Evolutionary conservation across 306 rosid genomes (phyloP), one percentile per base, ranked within the genome.

Genomic region (Fagus sylvatica): DNA sequence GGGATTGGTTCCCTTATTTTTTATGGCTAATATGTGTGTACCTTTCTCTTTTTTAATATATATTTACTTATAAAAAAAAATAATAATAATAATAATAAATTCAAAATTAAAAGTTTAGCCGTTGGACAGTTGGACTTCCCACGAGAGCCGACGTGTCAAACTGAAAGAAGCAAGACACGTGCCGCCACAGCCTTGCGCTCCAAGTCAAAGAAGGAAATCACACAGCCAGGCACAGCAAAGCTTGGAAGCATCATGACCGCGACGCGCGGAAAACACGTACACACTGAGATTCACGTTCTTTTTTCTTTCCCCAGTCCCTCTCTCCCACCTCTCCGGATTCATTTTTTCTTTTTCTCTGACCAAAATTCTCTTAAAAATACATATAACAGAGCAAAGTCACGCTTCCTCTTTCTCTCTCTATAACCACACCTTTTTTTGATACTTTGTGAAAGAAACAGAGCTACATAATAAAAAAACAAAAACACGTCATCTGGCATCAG

Each of bases 121-220:
- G 28, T 22, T 22, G 28, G n/a, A 2, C 12, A 0, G 49, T 2
- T 8, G 49, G 10, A 10, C 15, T 4, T 30, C 17, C 32, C 5
- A 2, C 39, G 10, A 1, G 53, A 54, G 19, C 2, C 4, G 9
- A 76, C 79, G 66, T 71, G 86, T 80, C 67, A 11, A 48, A 4
- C 7, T 56, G 5, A 0, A 17, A 16, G 30, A 34, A 6, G 5
- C 1, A 16, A 65, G 3, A 69, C 81, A 84, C 83, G 85, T 87
- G 84, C 76, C 72, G 53, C n/a, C n/a, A 60, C 61, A 85, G 40
- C 22, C 90, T 74, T 90, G 84, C 37, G 68, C 73, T 36, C 75
- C 85, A 90, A 85, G 91, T 85, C 81, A 83, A 43, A 75, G 71
- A 65, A 34, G 53, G 28, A 39, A 49, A 71, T 42, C 56, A 3